Evolutionary conservation across 1,284 basidiomycete species (phyloP).

Genomic region (Microbotryum intermedium): DNA sequence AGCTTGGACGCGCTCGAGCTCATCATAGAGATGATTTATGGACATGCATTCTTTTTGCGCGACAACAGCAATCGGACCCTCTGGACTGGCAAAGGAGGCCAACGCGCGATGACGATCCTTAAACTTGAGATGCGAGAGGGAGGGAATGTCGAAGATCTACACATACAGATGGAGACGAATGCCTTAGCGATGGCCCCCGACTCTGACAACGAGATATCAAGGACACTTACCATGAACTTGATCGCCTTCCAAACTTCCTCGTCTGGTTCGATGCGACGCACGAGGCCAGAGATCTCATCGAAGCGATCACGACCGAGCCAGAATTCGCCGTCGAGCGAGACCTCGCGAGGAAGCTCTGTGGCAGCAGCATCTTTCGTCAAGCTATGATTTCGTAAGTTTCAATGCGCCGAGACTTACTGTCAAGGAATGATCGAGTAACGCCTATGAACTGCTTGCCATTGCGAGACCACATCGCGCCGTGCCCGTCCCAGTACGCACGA

Average conservation of each 20-base stretch:
- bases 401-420: conserved; percentile 43
- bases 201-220: not conserved
- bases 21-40: conserved; percentile 49
- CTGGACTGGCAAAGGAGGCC: not conserved
- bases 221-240: conserved; percentile 49
- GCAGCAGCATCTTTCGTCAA: not conserved
- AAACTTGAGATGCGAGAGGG: conserved; percentile 47
- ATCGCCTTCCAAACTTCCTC: conserved; percentile 50
- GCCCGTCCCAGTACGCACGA: conserved; percentile 54
- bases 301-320: conserved; percentile 54
- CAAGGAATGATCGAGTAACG: conserved; percentile 53
- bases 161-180: not conserved
- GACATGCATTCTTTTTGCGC: conserved; percentile 48
- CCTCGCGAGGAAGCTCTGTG: conserved; percentile 51
- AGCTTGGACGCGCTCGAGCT: conserved; percentile 50
- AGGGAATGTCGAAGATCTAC: conserved; percentile 61
- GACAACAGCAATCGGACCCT: conserved; percentile 43
- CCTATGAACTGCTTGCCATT: conserved; percentile 52
- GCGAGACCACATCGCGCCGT: conserved; percentile 49
- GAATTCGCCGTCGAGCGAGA: conserved; percentile 47
- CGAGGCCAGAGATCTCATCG: conserved; percentile 53
- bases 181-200: not conserved
- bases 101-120: conserved; percentile 45
- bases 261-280: conserved; percentile 42
- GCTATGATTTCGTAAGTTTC: not conserved